Evolutionary conservation across 805 yeast genomes (phyloP).

Genomic region (Kodamaea neixiangensis): DNA sequence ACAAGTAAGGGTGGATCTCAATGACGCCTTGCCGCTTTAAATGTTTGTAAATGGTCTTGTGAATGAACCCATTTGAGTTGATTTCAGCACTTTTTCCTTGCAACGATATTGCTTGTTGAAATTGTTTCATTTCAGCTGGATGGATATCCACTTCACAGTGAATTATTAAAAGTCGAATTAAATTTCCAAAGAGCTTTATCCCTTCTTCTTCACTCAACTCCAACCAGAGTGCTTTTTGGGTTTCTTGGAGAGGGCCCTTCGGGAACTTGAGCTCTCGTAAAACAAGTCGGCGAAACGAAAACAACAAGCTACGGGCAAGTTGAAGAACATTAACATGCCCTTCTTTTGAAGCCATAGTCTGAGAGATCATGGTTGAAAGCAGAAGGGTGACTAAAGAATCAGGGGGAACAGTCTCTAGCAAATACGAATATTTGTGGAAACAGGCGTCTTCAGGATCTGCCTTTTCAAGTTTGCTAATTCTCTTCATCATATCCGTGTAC

Average conservation of each 20-base stretch:
- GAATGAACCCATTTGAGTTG: conserved; percentile 2
- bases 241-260: neutral
- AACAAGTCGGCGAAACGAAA: conserved; percentile 11
- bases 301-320: conserved; percentile 17
- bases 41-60: neutral
- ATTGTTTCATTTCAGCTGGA: conserved; percentile 9
- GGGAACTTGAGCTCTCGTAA: neutral
- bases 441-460: neutral
- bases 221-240: neutral
- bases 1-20: conserved; percentile 25
- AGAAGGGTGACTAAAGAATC: conserved; percentile 7
- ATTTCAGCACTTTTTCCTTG: neutral
- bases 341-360: conserved; percentile 11
- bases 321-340: conserved; percentile 21
- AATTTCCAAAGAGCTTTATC: conserved; percentile 19
- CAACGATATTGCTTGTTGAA: neutral
- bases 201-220: conserved; percentile 18
- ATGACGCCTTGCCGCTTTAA: conserved; percentile 20
- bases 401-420: conserved; percentile 3
- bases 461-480: neutral
- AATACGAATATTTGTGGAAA: conserved; percentile 5
- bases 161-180: conserved; percentile 19
- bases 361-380: conserved; percentile 9
- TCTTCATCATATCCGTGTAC: conserved; percentile 11
- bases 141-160: conserved; percentile 14